Conservation (phyloP, 352 stramenopile species). For the Phytophthora melonis region DNA sequence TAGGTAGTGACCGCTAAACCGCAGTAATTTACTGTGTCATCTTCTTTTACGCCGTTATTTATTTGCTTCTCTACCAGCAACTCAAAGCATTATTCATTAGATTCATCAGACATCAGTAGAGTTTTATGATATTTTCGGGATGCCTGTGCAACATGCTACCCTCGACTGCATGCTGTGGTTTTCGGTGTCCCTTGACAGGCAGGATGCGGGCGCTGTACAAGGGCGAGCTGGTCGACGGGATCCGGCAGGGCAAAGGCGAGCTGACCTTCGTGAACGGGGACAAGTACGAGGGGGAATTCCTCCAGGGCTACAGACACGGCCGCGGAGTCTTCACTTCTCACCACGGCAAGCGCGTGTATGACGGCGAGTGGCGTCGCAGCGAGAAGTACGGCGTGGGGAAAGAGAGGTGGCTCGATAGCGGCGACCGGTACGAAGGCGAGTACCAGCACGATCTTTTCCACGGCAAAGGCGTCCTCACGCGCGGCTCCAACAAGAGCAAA, state of each 20-base stretch:
- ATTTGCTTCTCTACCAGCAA: not conserved
- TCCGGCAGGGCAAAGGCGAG: slow-evolving; percentile 61
- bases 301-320: slow-evolving; percentile 65
- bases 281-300: slow-evolving; percentile 72
- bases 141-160: not conserved
- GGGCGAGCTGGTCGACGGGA: slow-evolving; percentile 61
- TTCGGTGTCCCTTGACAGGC: slow-evolving; percentile 24
- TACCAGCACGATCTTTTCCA: slow-evolving; percentile 67
- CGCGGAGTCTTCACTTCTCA: slow-evolving; percentile 65
- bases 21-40: not conserved
- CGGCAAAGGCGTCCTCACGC: slow-evolving; percentile 57
- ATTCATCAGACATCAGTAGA: too few species aligned
- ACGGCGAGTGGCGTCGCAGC: slow-evolving; percentile 69
- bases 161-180: too few species aligned
- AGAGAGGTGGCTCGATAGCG: slow-evolving; percentile 58
- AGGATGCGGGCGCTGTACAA: slow-evolving; percentile 63
- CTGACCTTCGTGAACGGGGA: slow-evolving; percentile 75
- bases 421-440: slow-evolving; percentile 74
- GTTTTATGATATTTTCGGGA: not conserved
- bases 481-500: slow-evolving; percentile 49
- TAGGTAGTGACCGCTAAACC: not conserved
- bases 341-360: slow-evolving; percentile 56
- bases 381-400: slow-evolving; percentile 64
- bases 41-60: slow-evolving; percentile 3
- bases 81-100: not conserved